A percentile compares a stretch with the other conserved stretches of the same genome.
phyloP scores from a whole-genome alignment of 306 rosid species.

The Fragaria ananassa region DNA sequence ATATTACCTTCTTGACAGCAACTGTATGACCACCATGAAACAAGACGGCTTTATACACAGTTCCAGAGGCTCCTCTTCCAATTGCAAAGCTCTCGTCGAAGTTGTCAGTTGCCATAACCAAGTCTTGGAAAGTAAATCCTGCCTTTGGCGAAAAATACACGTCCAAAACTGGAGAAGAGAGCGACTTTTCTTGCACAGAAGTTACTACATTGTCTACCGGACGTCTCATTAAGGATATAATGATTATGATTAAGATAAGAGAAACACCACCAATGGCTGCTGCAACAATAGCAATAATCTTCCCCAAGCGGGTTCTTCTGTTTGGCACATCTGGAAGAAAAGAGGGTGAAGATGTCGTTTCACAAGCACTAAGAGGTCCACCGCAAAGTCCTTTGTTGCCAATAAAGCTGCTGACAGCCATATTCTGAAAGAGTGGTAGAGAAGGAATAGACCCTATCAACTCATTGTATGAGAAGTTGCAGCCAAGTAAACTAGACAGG shows the following conservation, averaged over 20 bases:
- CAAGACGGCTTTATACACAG: slow-evolving; percentile 75
- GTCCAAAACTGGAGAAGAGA: slow-evolving; percentile 49
- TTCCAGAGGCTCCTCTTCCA: slow-evolving; percentile 86
- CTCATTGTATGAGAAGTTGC: slow-evolving; percentile 78
- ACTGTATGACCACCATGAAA: slow-evolving; percentile 48
- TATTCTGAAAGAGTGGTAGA: slow-evolving; percentile 44
- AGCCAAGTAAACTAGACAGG: slow-evolving; percentile 62
- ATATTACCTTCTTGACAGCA: slow-evolving; percentile 72
- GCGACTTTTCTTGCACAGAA: slow-evolving; percentile 40
- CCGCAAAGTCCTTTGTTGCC: slow-evolving; percentile 79
- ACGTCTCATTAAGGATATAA: slow-evolving; percentile 59
- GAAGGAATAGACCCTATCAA: slow-evolving; percentile 66
- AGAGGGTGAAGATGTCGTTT: slow-evolving; percentile 34
- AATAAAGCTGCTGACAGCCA: slow-evolving; percentile 53
- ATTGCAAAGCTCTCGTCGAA: slow-evolving; percentile 62
- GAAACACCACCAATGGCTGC: slow-evolving; percentile 69
- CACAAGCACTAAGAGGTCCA: slow-evolving; percentile 56
- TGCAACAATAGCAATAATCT: slow-evolving; percentile 48
- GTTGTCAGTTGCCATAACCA: slow-evolving; percentile 59
- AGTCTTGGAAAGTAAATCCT: slow-evolving; percentile 65
- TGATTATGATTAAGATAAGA: slow-evolving; percentile 56
- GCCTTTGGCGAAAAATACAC: slow-evolving; percentile 70
- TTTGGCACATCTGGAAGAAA: slow-evolving; percentile 20
- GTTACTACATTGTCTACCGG: slow-evolving; percentile 28
- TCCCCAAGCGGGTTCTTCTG: slow-evolving; percentile 30